phyloP scores from a whole-genome alignment of 805 yeast genomes.

The Scheffersomyces stipitis region DNA sequence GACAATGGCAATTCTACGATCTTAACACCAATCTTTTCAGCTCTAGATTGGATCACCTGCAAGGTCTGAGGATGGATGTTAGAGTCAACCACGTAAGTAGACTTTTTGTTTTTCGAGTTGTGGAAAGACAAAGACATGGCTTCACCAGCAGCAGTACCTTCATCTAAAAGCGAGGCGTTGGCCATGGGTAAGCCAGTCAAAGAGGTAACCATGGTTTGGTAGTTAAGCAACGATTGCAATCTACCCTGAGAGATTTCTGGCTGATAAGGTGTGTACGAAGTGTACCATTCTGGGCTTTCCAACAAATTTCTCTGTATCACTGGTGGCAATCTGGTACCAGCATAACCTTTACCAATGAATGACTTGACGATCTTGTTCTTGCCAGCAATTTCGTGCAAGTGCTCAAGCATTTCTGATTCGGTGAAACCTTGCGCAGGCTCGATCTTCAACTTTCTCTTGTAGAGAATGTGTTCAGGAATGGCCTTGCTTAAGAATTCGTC shows the following conservation, averaged over 20 bases:
- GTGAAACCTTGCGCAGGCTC: constrained; percentile 73
- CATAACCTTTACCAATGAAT: constrained; percentile 92
- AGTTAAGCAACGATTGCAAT: constrained; percentile 83
- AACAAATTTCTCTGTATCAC: constrained; percentile 89
- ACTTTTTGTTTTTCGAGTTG: constrained; percentile 63
- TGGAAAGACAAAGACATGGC: constrained; percentile 87
- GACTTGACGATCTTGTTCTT: constrained; percentile 74
- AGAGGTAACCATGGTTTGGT: constrained; percentile 88
- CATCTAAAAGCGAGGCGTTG: constrained; percentile 92
- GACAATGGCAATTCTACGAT: constrained; percentile 58
- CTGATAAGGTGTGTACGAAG: constrained; percentile 97
- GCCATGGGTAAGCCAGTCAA: constrained; percentile 94
- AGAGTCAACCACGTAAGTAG: constrained; percentile 68
- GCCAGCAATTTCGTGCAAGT: constrained; percentile 65
- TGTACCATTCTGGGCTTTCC: constrained; percentile 98
- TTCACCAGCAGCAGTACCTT: constrained; percentile 97
- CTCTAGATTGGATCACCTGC: constrained; percentile 76
- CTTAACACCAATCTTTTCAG: constrained; percentile 68
- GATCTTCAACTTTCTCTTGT: constrained; percentile 64
- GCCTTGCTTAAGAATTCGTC: constrained; percentile 69
- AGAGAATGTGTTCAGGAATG: constrained; percentile 74
- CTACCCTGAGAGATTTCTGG: constrained; percentile 98
- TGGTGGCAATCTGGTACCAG: constrained; percentile 85
- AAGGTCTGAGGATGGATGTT: constrained; percentile 84
- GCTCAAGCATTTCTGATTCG: constrained; percentile 75